Percentiles rank a stretch among this genome's conserved stretches.
Evolutionary conservation across 129 eudicot genomes (phyloP).

Genomic region (Chrysanthemum lavandulifolium): DNA sequence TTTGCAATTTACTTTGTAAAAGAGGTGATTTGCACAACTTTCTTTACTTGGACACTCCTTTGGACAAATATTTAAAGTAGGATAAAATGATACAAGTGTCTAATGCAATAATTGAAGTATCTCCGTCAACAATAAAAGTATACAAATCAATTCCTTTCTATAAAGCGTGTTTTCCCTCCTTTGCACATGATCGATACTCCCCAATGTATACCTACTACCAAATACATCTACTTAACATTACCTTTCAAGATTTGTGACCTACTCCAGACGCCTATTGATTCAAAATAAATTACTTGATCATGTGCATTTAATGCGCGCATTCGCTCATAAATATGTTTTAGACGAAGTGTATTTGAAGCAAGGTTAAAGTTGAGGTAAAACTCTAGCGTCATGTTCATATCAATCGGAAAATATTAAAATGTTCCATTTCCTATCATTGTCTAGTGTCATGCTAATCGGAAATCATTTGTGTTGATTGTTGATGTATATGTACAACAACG

Average conservation of each 20-base stretch:
- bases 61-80: too few species aligned
- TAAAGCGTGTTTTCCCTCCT: too few species aligned
- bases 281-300: neutral
- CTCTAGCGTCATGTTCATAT: neutral
- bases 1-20: too few species aligned
- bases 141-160: too few species aligned
- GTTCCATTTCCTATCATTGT: neutral
- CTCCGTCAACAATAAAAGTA: too few species aligned
- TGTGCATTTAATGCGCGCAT: neutral
- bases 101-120: too few species aligned
- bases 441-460: too few species aligned
- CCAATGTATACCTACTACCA: slow-evolving; percentile 8
- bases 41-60: too few species aligned
- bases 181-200: neutral
- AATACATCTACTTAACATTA: neutral
- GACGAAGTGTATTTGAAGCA: slow-evolving; percentile 19
- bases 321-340: neutral
- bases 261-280: neutral
- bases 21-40: too few species aligned
- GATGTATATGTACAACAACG: too few species aligned
- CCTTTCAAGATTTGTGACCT: slow-evolving; percentile 18
- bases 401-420: neutral
- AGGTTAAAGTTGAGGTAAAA: neutral
- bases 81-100: too few species aligned
- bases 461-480: too few species aligned